A percentile compares a stretch with the other conserved stretches of the same genome.
These are phyloP conservation scores for Populus pruinosa DNA, from an alignment of 345 rosid species.

Conservation along the genomic window DNA sequence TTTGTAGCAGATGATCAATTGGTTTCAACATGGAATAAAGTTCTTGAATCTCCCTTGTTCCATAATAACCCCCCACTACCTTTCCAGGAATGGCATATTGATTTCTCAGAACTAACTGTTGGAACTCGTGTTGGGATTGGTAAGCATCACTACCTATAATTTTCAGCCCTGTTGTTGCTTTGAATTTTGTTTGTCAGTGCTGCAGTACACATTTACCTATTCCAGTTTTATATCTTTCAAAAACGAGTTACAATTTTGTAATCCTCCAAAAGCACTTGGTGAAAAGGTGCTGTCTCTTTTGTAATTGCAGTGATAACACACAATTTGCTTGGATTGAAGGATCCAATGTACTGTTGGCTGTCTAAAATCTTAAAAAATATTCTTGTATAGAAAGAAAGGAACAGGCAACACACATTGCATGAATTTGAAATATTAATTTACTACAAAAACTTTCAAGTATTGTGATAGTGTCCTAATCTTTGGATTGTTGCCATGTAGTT, in stretches of 20 bases:
- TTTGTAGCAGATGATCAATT: conserved; percentile 41
- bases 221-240: background rate
- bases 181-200: conserved; percentile 3
- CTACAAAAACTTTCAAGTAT: background rate
- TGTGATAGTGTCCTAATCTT: background rate
- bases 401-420: background rate
- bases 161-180: background rate
- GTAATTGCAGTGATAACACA: background rate
- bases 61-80: conserved; percentile 68
- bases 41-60: conserved; percentile 84
- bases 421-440: background rate
- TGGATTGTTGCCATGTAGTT: background rate
- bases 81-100: conserved; percentile 89
- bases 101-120: conserved; percentile 84
- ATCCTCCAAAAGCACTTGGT: background rate
- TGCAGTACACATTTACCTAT: background rate
- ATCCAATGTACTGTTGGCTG: background rate
- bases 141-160: conserved; percentile 26
- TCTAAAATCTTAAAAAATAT: background rate
- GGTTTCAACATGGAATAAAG: conserved; percentile 71
- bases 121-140: conserved; percentile 99
- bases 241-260: background rate
- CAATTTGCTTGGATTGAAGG: background rate
- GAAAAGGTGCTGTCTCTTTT: background rate
- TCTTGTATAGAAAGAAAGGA: background rate